Base-by-base conservation (phyloP, 1,139 yeast species). In the Candida mesenterica region DNA sequence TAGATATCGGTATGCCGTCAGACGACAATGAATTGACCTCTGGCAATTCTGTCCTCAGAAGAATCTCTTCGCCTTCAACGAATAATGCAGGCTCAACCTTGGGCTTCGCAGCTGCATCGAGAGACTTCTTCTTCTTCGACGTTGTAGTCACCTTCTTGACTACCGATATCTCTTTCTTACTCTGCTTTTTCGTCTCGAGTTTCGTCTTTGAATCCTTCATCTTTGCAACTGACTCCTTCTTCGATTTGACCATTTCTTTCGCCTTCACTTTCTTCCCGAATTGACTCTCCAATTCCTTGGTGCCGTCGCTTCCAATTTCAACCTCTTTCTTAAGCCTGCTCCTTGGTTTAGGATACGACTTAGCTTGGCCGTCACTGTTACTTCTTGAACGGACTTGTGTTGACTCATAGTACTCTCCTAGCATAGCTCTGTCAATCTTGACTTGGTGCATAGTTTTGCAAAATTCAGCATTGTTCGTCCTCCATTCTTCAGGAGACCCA, bases 401-500 rank as follows among this genome's bases (percentile, higher is more conserved):
- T 5, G 15, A n/a, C 17, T 32, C 31, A 13, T 25, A 29, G 24
- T 19, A 24, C 22, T 29, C 26, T 15, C 36, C 34, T 12, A 18
- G 27, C 9, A 33, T 29, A 9, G 36, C 36, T 16, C 34, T 34
- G 17, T 36, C 38, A 4, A 24, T 30, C 16, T 43, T 42, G 23
- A 36, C 40, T 37, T 43, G 33, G 31, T 43, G 43, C 27, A 50
- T 47, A 39, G 44, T 52, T 13, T 42, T 44, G 31, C 41, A 44
- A 32, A 56, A 40, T 4, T 13, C n/a, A 7, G 23, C 27, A 28
- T 28, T 36, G 39, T 52, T 50, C 31, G 42, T 45, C 16, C 54
- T 48, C 64, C 67, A 63, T 33, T 50, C 56, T 3, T 46, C 45
- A 33, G 54, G 54, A 30, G 52, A 48, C 2, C 43, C 32, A 1